These are phyloP conservation scores for Fusarium temperatum DNA, from an alignment of 2,329 filamentous ascomycete genomes.

Conservation along the genomic window DNA sequence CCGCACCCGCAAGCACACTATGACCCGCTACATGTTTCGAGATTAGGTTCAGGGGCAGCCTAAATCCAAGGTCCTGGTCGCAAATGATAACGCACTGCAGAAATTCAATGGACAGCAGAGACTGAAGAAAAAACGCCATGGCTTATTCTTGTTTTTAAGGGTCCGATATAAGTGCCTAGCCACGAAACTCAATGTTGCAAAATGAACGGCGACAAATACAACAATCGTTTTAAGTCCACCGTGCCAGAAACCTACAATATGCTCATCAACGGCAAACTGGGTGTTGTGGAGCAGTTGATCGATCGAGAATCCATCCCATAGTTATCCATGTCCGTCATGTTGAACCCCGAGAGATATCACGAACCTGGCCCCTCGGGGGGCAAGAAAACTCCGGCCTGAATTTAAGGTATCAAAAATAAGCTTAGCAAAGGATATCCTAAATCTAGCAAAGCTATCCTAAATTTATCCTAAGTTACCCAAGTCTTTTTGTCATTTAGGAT, in stretches of 20 bases:
- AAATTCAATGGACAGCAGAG: slow-evolving; percentile 3
- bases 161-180: not conserved
- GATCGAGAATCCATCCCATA: slow-evolving; percentile 2
- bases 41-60: slow-evolving; percentile 30
- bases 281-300: slow-evolving; percentile 14
- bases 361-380: not conserved
- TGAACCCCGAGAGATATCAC: not conserved
- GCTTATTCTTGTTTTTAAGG: slow-evolving; percentile 16
- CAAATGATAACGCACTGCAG: slow-evolving; percentile 5
- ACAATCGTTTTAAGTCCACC: not conserved
- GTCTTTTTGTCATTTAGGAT: too few species aligned
- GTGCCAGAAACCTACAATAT: not conserved
- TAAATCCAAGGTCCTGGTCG: not conserved
- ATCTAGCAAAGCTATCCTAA: too few species aligned
- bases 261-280: not conserved
- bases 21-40: slow-evolving; percentile 16
- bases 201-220: slow-evolving; percentile 9
- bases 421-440: too few species aligned
- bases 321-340: not conserved
- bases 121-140: slow-evolving; percentile 10
- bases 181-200: not conserved
- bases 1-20: slow-evolving; percentile 18
- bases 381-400: too few species aligned
- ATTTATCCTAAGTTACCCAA: too few species aligned
- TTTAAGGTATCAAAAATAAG: too few species aligned